phyloP scores from a whole-genome alignment of 2,329 filamentous ascomycete species.

The Fusarium succisae region DNA sequence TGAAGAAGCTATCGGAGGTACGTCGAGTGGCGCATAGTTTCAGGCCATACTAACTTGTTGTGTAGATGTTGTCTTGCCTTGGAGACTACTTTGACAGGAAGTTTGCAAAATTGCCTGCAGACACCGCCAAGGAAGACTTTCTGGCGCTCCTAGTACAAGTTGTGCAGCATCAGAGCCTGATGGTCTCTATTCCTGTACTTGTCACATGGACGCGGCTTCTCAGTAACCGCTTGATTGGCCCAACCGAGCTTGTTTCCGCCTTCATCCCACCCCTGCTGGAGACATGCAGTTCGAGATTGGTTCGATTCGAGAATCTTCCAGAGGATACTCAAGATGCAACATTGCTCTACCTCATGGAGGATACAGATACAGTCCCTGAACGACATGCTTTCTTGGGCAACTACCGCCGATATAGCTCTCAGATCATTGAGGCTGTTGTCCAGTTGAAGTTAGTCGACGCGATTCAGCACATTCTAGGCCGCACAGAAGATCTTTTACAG shows the following conservation, averaged over 20 bases:
- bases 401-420: conserved; percentile 88
- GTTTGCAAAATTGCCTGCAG: conserved; percentile 69
- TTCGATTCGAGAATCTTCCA: conserved; percentile 88
- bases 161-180: conserved; percentile 84
- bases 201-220: conserved; percentile 90
- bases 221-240: conserved; percentile 73
- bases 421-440: conserved; percentile 88
- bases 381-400: conserved; percentile 95
- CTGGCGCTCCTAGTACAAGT: conserved; percentile 82
- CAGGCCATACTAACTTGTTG: not conserved
- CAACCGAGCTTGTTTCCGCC: conserved; percentile 66
- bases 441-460: conserved; percentile 84
- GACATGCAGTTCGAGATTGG: conserved; percentile 81
- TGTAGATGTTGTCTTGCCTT: conserved; percentile 82
- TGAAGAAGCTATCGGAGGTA: conserved; percentile 95
- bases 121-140: conserved; percentile 76
- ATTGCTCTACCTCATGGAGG: conserved; percentile 84
- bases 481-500: conserved; percentile 77
- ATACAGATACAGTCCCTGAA: conserved; percentile 94
- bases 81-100: conserved; percentile 86
- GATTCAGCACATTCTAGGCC: conserved; percentile 84
- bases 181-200: conserved; percentile 91
- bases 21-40: conserved; percentile 21
- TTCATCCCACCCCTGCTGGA: conserved; percentile 82
- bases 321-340: conserved; percentile 84